Evolutionary conservation across 495 filamentous ascomycete genomes (phyloP).

Genomic region (Aspergillus hancockii): DNA sequence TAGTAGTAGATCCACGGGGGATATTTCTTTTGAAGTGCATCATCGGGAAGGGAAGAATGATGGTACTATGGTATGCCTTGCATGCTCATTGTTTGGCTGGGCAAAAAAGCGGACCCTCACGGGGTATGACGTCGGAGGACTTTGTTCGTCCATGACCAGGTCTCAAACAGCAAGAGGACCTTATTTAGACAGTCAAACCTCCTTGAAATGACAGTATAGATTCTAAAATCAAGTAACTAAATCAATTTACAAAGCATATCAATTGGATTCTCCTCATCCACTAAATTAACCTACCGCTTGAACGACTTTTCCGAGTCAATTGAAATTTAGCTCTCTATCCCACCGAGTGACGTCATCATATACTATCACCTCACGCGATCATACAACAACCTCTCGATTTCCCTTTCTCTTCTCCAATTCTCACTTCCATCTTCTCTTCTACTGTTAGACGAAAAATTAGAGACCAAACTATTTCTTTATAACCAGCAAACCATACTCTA

Average conservation of each 20-base stretch:
- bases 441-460: neutral
- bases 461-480: neutral
- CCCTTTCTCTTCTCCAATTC: conserved; percentile 20
- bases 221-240: no score
- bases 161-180: neutral
- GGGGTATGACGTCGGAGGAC: conserved; percentile 22
- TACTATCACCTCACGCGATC: conserved; percentile 9
- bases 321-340: neutral
- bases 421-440: conserved; percentile 16
- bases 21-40: neutral
- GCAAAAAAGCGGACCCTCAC: conserved; percentile 5
- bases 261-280: neutral
- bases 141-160: neutral
- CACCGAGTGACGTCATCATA: conserved; percentile 34
- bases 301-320: neutral
- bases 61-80: neutral
- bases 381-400: neutral
- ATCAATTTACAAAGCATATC: neutral
- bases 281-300: neutral
- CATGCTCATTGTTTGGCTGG: neutral
- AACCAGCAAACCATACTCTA: neutral
- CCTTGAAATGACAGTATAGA: neutral
- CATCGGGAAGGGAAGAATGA: neutral
- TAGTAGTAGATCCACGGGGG: conserved; percentile 1
- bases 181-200: conserved; percentile 1